Base-by-base conservation (phyloP, 805 yeast species). In the Ogataea pilisensis region DNA sequence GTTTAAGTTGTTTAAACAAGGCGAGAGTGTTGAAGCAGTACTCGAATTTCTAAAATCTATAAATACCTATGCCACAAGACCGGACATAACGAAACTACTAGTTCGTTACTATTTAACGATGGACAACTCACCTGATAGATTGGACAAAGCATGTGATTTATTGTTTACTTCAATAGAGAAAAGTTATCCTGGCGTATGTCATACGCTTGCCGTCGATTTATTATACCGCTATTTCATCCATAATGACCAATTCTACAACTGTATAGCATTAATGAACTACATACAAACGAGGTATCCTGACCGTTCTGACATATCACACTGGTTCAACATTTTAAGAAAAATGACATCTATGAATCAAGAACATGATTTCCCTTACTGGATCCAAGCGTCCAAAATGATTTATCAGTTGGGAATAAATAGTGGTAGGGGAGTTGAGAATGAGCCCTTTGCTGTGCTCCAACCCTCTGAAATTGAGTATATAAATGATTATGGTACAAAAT, bases 261-360 rank as follows among this genome's bases (percentile, higher is more conserved):
- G 49, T 12, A 39, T 47, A 17, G 53, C 53, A 7, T 24, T 49
- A 36, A 38, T 39, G 13, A 43, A 49, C 20, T 39, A 34, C 24
- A 18, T 47, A 5, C 33, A 38, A 13, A 14, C 13, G n/a, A 5
- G 21, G 11, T 43, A 14, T 27, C 45, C 44, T 5, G 32, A 32
- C 11, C 18, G 12, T 12, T 20, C 22, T 20, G 19, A n/a, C 13
- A 9, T 31, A 13, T 31, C 16, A 16, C 34, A 31, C 18, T 31
- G 34, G 34, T 13, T 16, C 18, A 17, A 16, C 8, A 17, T 31
- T 12, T 17, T 31, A 17, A 17, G 19, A 22, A 24, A 36, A 5
- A 17, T 30, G 14, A 16, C 8, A 13, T 13, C 26, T 29, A 17
- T 32, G 17, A 32, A 31, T 17, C 20, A 31, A 31, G 34, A 28